phyloP scores from a whole-genome alignment of 805 yeast species.

The Candida jianshihensis region DNA sequence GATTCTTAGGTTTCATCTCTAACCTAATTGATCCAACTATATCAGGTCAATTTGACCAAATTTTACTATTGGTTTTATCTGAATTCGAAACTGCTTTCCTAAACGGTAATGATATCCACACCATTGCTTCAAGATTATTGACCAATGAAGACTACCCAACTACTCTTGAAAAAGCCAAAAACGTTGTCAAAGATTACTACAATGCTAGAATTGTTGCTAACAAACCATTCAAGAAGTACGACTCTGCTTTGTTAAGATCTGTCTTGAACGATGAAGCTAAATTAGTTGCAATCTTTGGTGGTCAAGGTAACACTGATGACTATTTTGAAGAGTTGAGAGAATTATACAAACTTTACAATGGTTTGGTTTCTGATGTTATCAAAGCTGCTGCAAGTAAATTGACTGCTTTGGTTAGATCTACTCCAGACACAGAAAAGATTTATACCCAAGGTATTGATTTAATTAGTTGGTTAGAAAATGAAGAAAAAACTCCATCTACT shows the following conservation, averaged over 20 bases:
- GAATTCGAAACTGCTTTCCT: slow-evolving; percentile 85
- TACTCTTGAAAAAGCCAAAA: slow-evolving; percentile 61
- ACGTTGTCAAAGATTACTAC: slow-evolving; percentile 74
- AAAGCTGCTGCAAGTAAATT: slow-evolving; percentile 62
- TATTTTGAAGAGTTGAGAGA: slow-evolving; percentile 95
- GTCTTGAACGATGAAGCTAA: slow-evolving; percentile 50
- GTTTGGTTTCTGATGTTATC: slow-evolving; percentile 67
- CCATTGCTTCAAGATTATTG: slow-evolving; percentile 70
- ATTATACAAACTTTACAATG: slow-evolving; percentile 68
- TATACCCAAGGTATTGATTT: slow-evolving; percentile 92
- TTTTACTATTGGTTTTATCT: slow-evolving; percentile 58
- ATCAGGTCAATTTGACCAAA: slow-evolving; percentile 59
- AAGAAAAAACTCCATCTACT: slow-evolving; percentile 81
- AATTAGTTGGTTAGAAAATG: slow-evolving; percentile 77
- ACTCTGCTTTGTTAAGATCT: slow-evolving; percentile 59
- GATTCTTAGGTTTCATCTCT: slow-evolving; percentile 72
- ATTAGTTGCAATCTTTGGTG: slow-evolving; percentile 88
- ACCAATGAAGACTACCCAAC: slow-evolving; percentile 53
- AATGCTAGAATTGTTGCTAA: slow-evolving; percentile 45
- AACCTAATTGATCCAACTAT: slow-evolving; percentile 35
- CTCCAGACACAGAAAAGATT: slow-evolving; percentile 75
- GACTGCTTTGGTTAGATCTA: slow-evolving; percentile 58
- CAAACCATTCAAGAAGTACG: slow-evolving; percentile 42
- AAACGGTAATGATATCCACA: slow-evolving; percentile 75
- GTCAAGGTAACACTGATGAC: slow-evolving; percentile 98